A percentile compares a stretch with the other conserved stretches of the same genome.
Evolutionary conservation across 2,329 filamentous ascomycete species (phyloP).

Genomic region (Myrmaecium sp.): DNA sequence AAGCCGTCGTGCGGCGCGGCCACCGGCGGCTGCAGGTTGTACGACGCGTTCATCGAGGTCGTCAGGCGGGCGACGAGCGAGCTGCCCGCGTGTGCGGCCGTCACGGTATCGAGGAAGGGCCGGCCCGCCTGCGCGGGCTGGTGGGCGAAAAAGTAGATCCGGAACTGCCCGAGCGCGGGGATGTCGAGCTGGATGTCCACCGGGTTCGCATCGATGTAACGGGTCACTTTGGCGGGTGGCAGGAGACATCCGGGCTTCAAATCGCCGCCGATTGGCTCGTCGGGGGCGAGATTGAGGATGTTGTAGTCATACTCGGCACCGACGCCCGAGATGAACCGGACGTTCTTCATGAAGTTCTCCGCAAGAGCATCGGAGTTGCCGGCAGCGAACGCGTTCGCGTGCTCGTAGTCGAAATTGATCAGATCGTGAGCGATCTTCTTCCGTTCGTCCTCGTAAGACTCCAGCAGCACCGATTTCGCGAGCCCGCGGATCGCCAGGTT

Average conservation of each 20-base stretch:
- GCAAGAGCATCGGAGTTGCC: slow-evolving; percentile 48
- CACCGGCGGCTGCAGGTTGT: slow-evolving; percentile 40
- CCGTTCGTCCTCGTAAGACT: slow-evolving; percentile 24
- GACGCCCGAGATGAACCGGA: slow-evolving; percentile 57
- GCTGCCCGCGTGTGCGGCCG: slow-evolving; percentile 32
- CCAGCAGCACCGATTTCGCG: slow-evolving; percentile 20
- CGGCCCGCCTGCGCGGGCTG: slow-evolving; percentile 38
- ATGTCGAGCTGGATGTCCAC: slow-evolving; percentile 65
- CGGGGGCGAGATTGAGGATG: slow-evolving; percentile 43
- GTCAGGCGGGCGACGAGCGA: slow-evolving; percentile 45
- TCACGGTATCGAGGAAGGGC: slow-evolving; percentile 44
- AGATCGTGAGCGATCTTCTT: slow-evolving; percentile 27
- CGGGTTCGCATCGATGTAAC: slow-evolving; percentile 63
- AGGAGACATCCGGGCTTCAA: slow-evolving; percentile 31
- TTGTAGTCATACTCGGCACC: slow-evolving; percentile 52
- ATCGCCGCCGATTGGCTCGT: slow-evolving; percentile 27
- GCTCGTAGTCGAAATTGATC: slow-evolving; percentile 29
- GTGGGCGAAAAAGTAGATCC: slow-evolving; percentile 53
- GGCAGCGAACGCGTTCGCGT: slow-evolving; percentile 35
- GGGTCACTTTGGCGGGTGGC: slow-evolving; percentile 52
- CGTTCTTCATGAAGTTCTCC: slow-evolving; percentile 52
- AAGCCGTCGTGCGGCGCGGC: slow-evolving; percentile 47
- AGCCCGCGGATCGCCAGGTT: slow-evolving; percentile 23
- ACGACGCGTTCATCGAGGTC: slow-evolving; percentile 42
- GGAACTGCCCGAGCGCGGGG: slow-evolving; percentile 60